phyloP scores from a whole-genome alignment of 2,329 filamentous ascomycete genomes.

The Tricladium varicosporioides region DNA sequence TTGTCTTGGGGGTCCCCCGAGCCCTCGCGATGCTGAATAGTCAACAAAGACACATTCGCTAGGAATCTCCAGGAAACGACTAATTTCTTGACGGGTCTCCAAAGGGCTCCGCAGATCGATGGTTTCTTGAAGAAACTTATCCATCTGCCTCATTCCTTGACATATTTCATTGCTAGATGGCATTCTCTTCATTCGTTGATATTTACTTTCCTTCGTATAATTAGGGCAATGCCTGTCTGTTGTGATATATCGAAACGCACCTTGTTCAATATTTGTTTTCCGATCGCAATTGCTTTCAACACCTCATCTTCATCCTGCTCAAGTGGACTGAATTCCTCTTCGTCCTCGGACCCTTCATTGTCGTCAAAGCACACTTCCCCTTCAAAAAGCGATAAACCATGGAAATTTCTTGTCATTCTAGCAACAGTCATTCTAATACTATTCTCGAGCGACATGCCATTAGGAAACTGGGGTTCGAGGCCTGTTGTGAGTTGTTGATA shows the following conservation, averaged over 20 bases:
- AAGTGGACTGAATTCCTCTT: background rate
- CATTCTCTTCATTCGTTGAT: background rate
- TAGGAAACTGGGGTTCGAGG: background rate
- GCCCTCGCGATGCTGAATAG: slow-evolving; percentile 17
- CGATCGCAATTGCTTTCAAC: background rate
- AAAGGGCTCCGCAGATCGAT: background rate
- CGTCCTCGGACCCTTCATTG: background rate
- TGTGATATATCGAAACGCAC: background rate
- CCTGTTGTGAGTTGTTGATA: background rate
- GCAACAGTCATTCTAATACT: slow-evolving; percentile 21
- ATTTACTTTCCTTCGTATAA: background rate
- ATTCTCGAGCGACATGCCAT: background rate
- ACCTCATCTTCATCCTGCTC: background rate
- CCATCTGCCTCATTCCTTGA: background rate
- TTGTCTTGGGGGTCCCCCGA: slow-evolving; percentile 3
- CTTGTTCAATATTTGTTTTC: background rate
- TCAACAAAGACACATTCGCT: slow-evolving; percentile 2
- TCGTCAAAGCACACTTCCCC: background rate
- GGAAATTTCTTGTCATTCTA: slow-evolving; percentile 25
- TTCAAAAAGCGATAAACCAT: slow-evolving; percentile 4
- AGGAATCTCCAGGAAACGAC: background rate
- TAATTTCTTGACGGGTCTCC: background rate
- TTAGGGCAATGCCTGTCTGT: background rate
- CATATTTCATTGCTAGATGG: background rate
- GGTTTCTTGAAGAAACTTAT: background rate